A percentile compares a stretch with the other conserved stretches of the same genome.
phyloP scores from a whole-genome alignment of 805 yeast species.

The Teunomyces atbi region DNA sequence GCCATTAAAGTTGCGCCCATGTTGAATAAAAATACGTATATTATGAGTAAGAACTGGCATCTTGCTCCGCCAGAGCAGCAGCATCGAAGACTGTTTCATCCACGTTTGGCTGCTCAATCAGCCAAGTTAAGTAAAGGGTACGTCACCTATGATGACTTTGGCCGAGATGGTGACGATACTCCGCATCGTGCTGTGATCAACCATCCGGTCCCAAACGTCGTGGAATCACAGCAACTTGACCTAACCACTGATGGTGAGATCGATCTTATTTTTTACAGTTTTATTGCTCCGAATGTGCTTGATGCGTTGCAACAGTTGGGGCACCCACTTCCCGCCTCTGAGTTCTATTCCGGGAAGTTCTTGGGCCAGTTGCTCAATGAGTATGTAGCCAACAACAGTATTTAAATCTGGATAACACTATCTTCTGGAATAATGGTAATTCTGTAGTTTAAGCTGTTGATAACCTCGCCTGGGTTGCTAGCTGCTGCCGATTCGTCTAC shows the following conservation, averaged over 20 bases:
- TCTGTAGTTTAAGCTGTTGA: constrained; percentile 64
- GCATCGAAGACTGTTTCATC: neutral
- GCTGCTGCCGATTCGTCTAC: constrained; percentile 51
- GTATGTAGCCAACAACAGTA: constrained; percentile 20
- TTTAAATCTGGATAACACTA: constrained; percentile 30
- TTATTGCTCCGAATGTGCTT: constrained; percentile 46
- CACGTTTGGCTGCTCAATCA: constrained; percentile 9
- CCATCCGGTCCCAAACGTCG: constrained; percentile 75
- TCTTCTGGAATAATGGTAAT: constrained; percentile 63
- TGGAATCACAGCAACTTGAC: constrained; percentile 48
- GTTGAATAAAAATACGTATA: constrained; percentile 57
- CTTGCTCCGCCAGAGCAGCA: constrained; percentile 26
- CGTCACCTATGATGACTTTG: constrained; percentile 80
- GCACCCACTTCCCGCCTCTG: constrained; percentile 10
- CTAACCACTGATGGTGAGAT: constrained; percentile 32
- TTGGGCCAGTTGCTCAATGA: constrained; percentile 35
- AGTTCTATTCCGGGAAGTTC: constrained; percentile 29
- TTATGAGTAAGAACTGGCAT: constrained; percentile 21
- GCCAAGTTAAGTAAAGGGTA: constrained; percentile 58
- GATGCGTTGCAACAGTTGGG: constrained; percentile 32
- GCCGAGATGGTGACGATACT: constrained; percentile 82
- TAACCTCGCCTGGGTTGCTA: constrained; percentile 34
- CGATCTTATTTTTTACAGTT: constrained; percentile 78
- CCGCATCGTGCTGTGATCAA: constrained; percentile 59
- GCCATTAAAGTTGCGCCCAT: constrained; percentile 55